Percentiles rank a stretch among this genome's conserved stretches.
These are phyloP conservation scores for Epichloe coenophiala DNA, from an alignment of 2,329 filamentous ascomycete species.

Conservation along the genomic window DNA sequence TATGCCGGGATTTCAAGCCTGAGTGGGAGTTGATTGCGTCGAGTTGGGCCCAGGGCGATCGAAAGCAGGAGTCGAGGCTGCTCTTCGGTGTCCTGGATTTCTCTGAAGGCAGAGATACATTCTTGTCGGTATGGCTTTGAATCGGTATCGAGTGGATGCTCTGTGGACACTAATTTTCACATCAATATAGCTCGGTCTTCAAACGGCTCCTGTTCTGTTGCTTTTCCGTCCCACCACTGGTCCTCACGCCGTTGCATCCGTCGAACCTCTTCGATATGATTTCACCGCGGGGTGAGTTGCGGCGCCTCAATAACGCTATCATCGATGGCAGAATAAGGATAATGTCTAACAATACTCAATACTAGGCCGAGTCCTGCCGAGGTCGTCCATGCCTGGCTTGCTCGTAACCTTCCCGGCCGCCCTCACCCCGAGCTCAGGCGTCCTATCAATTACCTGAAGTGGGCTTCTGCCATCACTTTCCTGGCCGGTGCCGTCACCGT, in stretches of 20 bases:
- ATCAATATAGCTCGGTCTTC: constrained; percentile 59
- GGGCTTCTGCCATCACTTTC: constrained; percentile 54
- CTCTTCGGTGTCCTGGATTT: constrained; percentile 85
- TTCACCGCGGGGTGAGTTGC: constrained; percentile 61
- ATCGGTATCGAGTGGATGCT: not conserved
- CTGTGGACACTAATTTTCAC: not conserved
- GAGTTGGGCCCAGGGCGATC: constrained; percentile 81
- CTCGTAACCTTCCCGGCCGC: constrained; percentile 62
- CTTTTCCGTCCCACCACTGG: constrained; percentile 78
- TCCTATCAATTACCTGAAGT: constrained; percentile 76
- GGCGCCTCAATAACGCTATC: too few relatives aligned
- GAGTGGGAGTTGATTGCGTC: constrained; percentile 82
- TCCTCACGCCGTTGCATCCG: constrained; percentile 57
- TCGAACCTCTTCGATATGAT: constrained; percentile 66
- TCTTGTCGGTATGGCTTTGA: constrained; percentile 57
- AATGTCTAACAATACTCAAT: not conserved
- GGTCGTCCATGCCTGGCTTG: constrained; percentile 63
- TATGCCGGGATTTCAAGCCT: constrained; percentile 84
- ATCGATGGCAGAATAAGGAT: not conserved
- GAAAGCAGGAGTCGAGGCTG: constrained; percentile 55
- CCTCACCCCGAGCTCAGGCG: constrained; percentile 67
- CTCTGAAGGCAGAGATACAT: constrained; percentile 65
- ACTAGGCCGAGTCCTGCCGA: constrained; percentile 61
- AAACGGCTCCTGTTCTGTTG: constrained; percentile 84
- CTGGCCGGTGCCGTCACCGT: constrained; percentile 57